phyloP scores from a whole-genome alignment of 2,329 filamentous ascomycete species.

The Epichloe festucae region DNA sequence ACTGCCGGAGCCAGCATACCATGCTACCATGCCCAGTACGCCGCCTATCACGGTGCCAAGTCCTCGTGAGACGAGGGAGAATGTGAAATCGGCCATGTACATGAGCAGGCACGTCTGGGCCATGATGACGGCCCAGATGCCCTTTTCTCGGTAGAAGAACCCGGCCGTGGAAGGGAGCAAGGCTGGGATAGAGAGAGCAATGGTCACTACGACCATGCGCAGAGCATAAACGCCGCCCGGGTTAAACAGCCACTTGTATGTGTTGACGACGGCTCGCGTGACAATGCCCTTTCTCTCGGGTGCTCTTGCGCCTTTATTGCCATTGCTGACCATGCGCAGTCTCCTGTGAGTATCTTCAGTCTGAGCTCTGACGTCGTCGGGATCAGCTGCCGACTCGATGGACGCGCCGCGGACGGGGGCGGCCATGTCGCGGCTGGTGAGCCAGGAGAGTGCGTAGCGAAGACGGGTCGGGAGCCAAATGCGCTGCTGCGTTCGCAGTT shows the following conservation, averaged over 20 bases:
- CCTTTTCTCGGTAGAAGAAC: slow-evolving; percentile 39
- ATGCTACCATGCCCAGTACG: slow-evolving; percentile 30
- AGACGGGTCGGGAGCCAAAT: slow-evolving; percentile 31
- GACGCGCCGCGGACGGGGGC: slow-evolving; percentile 11
- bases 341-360: slow-evolving; percentile 22
- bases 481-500: slow-evolving; percentile 19
- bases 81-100: slow-evolving; percentile 38
- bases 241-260: slow-evolving; percentile 28
- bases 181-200: slow-evolving; percentile 29
- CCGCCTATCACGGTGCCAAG: slow-evolving; percentile 34
- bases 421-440: slow-evolving; percentile 13
- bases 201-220: slow-evolving; percentile 33
- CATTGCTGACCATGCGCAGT: slow-evolving; percentile 21
- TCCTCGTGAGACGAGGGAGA: slow-evolving; percentile 27
- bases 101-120: slow-evolving; percentile 33
- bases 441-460: slow-evolving; percentile 26
- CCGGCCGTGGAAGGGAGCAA: slow-evolving; percentile 28
- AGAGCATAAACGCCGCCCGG: slow-evolving; percentile 32
- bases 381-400: slow-evolving; percentile 9
- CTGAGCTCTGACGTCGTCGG: slow-evolving; percentile 14
- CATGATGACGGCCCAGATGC: slow-evolving; percentile 39
- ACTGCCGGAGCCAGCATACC: slow-evolving; percentile 37
- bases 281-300: slow-evolving; percentile 8
- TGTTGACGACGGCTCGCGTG: slow-evolving; percentile 15
- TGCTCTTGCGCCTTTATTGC: slow-evolving; percentile 7